These are phyloP conservation scores for Paracamarosporium sp. DNA, from an alignment of 2,329 filamentous ascomycete genomes.

Conservation along the genomic window DNA sequence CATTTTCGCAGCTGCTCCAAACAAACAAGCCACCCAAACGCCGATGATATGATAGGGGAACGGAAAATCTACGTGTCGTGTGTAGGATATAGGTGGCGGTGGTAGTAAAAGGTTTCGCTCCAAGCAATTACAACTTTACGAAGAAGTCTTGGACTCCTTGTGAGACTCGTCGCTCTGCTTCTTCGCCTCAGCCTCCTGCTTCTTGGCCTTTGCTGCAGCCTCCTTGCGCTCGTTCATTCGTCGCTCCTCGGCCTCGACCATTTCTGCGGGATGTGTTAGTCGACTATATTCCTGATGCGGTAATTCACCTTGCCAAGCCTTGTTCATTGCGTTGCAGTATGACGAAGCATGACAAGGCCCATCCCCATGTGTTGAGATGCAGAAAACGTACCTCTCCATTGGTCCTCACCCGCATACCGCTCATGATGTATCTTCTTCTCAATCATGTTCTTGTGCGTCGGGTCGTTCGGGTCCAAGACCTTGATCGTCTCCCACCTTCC, in stretches of 20 bases:
- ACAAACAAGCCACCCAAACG: not conserved
- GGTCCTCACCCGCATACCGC: slow-evolving; percentile 84
- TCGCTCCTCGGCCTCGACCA: slow-evolving; percentile 81
- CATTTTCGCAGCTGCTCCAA: not conserved
- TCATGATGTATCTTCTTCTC: slow-evolving; percentile 90
- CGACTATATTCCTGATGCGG: slow-evolving; percentile 2
- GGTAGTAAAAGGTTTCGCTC: not conserved
- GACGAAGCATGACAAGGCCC: slow-evolving; percentile 16
- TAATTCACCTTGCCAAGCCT: slow-evolving; percentile 10
- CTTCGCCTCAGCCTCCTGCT: slow-evolving; percentile 26
- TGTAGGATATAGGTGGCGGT: not conserved
- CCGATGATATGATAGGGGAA: not conserved
- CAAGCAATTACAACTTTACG: not conserved
- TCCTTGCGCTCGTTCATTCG: slow-evolving; percentile 59
- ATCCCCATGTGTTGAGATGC: not conserved
- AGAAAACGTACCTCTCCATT: slow-evolving; percentile 78
- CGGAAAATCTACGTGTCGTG: not conserved
- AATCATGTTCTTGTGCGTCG: slow-evolving; percentile 80
- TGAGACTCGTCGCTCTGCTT: not conserved
- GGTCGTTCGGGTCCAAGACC: slow-evolving; percentile 81
- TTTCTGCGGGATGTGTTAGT: slow-evolving; percentile 61
- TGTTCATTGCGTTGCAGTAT: slow-evolving; percentile 10
- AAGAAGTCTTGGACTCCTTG: slow-evolving; percentile 14
- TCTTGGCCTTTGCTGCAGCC: slow-evolving; percentile 20
- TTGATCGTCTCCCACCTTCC: slow-evolving; percentile 85